A percentile compares a stretch with the other conserved stretches of the same genome.
phyloP scores from a whole-genome alignment of 345 rosid species.

The Crucihimalaya himalaica region DNA sequence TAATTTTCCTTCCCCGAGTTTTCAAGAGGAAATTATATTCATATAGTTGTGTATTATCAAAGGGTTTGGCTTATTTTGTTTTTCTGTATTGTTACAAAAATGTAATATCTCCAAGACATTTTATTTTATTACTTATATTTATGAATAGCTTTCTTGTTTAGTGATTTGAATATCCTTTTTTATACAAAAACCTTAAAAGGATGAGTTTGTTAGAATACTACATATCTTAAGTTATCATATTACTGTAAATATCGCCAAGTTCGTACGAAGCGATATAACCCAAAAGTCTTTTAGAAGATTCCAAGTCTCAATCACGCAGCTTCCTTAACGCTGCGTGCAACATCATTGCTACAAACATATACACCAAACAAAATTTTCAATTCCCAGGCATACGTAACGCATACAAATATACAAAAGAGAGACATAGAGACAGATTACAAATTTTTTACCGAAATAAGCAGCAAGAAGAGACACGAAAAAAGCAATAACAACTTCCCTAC shows the following conservation, averaged over 20 bases:
- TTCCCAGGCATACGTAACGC: not conserved
- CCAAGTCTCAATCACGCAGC: slow-evolving; percentile 49
- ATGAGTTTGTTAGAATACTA: not conserved
- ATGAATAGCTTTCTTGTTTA: not conserved
- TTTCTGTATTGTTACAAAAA: not conserved
- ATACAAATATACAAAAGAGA: not conserved
- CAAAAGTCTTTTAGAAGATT: slow-evolving; percentile 26
- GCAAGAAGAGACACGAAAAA: slow-evolving; percentile 20
- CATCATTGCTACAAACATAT: slow-evolving; percentile 48
- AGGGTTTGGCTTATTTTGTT: not conserved
- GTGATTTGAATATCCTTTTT: not conserved
- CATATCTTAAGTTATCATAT: not conserved
- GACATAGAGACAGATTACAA: not conserved
- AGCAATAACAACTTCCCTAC: slow-evolving; percentile 16
- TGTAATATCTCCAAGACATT: not conserved
- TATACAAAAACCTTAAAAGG: not conserved
- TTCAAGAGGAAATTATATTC: slow-evolving; percentile 13
- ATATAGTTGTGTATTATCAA: slow-evolving; percentile 20
- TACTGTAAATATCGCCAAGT: not conserved
- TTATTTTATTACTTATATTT: not conserved
- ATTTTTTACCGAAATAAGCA: slow-evolving; percentile 6
- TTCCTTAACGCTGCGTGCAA: slow-evolving; percentile 70
- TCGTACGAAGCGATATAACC: not conserved
- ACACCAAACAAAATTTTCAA: not conserved
- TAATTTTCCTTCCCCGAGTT: not conserved